A percentile compares a stretch with the other conserved stretches of the same genome.
These are phyloP conservation scores for Cadophora malorum DNA, from an alignment of 2,329 filamentous ascomycete species.

Conservation along the genomic window DNA sequence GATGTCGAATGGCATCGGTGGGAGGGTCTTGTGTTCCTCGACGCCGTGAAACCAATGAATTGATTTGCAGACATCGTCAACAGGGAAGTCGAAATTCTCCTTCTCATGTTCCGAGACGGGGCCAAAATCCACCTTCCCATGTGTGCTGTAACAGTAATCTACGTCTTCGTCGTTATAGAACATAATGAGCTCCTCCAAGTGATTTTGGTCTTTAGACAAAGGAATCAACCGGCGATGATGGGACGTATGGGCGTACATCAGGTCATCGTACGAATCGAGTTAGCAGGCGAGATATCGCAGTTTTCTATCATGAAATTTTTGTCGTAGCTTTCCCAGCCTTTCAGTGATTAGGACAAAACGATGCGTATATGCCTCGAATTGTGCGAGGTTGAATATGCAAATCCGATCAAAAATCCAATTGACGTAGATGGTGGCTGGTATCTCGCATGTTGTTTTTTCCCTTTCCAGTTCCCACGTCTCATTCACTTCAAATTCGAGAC, in stretches of 20 bases:
- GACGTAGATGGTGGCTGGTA: slow-evolving; percentile 6
- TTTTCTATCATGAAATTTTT: neutral
- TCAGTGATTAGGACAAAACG: too few relatives aligned
- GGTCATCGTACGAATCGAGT: neutral
- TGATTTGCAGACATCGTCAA: neutral
- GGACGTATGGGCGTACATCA: too few relatives aligned
- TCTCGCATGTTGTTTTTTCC: neutral
- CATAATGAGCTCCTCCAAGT: neutral
- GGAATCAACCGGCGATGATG: neutral
- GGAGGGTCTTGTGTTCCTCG: too few relatives aligned
- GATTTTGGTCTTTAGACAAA: neutral
- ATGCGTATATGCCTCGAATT: neutral
- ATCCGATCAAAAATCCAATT: slow-evolving; percentile 12
- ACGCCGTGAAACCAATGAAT: too few relatives aligned
- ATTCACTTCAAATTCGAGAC: neutral
- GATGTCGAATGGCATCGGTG: slow-evolving; percentile 1
- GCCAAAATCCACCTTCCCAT: neutral
- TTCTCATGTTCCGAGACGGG: neutral
- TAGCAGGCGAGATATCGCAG: neutral
- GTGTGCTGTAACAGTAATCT: neutral
- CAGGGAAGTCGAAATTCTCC: too few relatives aligned
- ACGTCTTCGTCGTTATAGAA: neutral
- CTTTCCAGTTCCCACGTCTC: neutral
- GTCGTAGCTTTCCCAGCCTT: too few relatives aligned
- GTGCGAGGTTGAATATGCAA: neutral